Conservation (phyloP, 2,329 filamentous ascomycete species). For the Mollisia scopiformis region DNA sequence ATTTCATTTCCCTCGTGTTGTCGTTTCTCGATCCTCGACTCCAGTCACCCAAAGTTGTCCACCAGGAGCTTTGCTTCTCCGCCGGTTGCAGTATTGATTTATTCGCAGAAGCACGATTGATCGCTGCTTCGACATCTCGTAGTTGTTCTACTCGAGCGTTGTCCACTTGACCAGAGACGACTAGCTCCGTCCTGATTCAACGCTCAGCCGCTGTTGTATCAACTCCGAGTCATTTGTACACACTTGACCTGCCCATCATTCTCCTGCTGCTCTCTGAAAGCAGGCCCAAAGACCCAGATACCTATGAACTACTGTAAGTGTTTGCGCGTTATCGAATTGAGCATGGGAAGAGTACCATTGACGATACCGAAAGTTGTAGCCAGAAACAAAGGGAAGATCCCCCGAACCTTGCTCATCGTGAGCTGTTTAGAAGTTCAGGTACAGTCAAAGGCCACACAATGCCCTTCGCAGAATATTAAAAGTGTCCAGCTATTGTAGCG, state of each 20-base stretch:
- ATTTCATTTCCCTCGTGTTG: background rate
- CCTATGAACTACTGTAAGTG: conserved; percentile 21
- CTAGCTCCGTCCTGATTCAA: conserved; percentile 20
- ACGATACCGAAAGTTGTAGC: conserved; percentile 34
- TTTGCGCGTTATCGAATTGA: background rate
- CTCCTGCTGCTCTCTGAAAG: conserved; percentile 33
- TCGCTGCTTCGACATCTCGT: conserved; percentile 24
- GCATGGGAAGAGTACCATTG: conserved; percentile 30
- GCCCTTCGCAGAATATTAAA: background rate
- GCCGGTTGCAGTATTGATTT: conserved; percentile 20
- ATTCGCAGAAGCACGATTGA: conserved; percentile 25
- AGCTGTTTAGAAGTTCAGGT: background rate
- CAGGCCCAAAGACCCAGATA: conserved; percentile 35
- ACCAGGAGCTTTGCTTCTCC: conserved; percentile 26
- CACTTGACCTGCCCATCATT: conserved; percentile 26
- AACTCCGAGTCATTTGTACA: background rate
- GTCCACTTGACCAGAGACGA: conserved; percentile 10
- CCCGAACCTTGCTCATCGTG: conserved; percentile 33
- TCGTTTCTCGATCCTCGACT: background rate
- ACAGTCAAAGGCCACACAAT: background rate
- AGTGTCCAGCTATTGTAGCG: background rate
- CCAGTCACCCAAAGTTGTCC: conserved; percentile 26
- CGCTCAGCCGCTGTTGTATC: conserved; percentile 8
- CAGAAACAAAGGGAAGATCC: conserved; percentile 32
- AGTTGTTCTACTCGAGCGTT: conserved; percentile 15